Percentiles rank a stretch among this genome's conserved stretches.
Evolutionary conservation across 257 asterid species (phyloP).

Genomic region (Osmanthus fragrans): DNA sequence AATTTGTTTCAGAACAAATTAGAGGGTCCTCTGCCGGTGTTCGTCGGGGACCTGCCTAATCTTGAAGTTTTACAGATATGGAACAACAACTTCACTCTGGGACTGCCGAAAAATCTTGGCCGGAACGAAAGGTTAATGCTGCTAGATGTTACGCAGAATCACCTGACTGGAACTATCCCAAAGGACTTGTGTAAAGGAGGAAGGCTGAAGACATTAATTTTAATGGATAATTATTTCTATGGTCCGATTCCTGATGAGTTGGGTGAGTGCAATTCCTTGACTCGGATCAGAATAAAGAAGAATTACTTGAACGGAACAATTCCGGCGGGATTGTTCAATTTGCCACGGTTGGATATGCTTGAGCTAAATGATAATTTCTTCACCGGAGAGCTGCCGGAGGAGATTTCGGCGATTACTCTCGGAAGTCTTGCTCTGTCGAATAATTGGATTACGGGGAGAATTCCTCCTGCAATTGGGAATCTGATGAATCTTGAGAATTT

Average conservation of each 20-base stretch:
- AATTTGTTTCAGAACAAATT: constrained; percentile 61
- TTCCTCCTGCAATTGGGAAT: constrained; percentile 56
- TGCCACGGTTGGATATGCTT: constrained; percentile 59
- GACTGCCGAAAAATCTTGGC: constrained; percentile 76
- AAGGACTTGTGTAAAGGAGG: constrained; percentile 65
- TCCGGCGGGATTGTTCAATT: constrained; percentile 58
- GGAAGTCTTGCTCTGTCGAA: constrained; percentile 52
- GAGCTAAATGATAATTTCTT: constrained; percentile 60
- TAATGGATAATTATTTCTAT: constrained; percentile 61
- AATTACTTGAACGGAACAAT: constrained; percentile 69
- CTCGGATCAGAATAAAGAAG: constrained; percentile 44
- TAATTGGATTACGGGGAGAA: constrained; percentile 53
- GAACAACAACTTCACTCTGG: constrained; percentile 79
- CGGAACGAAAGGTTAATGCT: constrained; percentile 42
- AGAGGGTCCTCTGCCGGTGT: constrained; percentile 67
- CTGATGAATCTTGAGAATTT: constrained; percentile 48
- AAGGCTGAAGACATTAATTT: constrained; percentile 41
- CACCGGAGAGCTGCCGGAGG: constrained; percentile 60
- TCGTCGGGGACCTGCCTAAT: constrained; percentile 74
- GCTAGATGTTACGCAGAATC: constrained; percentile 73
- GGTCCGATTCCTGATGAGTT: constrained; percentile 66
- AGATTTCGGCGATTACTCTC: constrained; percentile 34
- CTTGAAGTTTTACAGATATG: constrained; percentile 74
- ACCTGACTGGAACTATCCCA: constrained; percentile 68
- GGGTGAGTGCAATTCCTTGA: constrained; percentile 61